Evolutionary conservation across 129 eudicot genomes (phyloP).

Genomic region (Artemisia argyi): DNA sequence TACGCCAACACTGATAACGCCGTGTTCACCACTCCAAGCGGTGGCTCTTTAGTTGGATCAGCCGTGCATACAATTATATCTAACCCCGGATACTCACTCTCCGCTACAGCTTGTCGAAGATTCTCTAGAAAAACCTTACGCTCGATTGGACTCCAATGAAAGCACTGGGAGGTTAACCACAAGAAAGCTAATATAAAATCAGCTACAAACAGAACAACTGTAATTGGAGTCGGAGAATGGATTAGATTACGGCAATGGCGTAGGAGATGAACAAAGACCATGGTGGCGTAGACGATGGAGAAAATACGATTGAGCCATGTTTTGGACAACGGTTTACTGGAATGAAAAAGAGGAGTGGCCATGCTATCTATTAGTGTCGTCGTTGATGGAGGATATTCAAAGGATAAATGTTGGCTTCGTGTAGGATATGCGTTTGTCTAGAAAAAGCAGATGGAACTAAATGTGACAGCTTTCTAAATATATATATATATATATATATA

Average conservation of each 20-base stretch:
- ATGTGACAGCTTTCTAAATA: too few species aligned
- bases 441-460: too few species aligned
- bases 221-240: constrained; percentile 35
- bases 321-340: constrained; percentile 16
- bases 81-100: constrained; percentile 49
- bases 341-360: constrained; percentile 10
- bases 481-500: too few species aligned
- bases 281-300: constrained; percentile 28
- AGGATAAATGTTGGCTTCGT: too few species aligned
- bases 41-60: constrained; percentile 86
- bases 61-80: constrained; percentile 87
- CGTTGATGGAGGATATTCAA: too few species aligned
- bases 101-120: constrained; percentile 22
- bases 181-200: constrained; percentile 55
- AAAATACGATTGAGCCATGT: constrained; percentile 47
- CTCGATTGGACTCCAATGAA: constrained; percentile 47
- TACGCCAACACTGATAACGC: constrained; percentile 85
- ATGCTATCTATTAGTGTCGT: background rate
- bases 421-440: too few species aligned
- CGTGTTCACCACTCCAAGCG: constrained; percentile 72
- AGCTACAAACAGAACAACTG: constrained; percentile 38
- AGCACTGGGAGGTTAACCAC: constrained; percentile 67
- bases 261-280: constrained; percentile 10
- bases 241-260: constrained; percentile 35
- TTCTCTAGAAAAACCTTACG: constrained; percentile 59